Evolutionary conservation across 768 basidiomycete species (phyloP).

Genomic region (Tulasnella sp.): DNA sequence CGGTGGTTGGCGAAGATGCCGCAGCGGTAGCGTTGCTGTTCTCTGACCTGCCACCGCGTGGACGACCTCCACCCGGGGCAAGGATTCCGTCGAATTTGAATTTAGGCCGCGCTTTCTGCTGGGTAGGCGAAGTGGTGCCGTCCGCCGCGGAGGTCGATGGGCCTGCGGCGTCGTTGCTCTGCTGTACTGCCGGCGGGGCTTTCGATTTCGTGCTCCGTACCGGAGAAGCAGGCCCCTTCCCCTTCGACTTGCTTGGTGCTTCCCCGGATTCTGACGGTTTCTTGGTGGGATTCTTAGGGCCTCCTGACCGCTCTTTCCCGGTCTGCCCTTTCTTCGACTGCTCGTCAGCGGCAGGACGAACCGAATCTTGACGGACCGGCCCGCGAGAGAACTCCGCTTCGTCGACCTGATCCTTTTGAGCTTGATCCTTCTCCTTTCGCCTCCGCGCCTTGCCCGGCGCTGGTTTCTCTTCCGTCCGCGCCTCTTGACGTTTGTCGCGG

Average conservation of each 20-base stretch:
- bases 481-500: constrained; percentile 70
- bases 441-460: constrained; percentile 42
- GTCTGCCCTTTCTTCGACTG: constrained; percentile 19
- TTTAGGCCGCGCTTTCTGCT: constrained; percentile 64
- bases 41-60: not conserved
- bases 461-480: not conserved
- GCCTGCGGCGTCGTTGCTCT: constrained; percentile 3
- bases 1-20: not conserved
- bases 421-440: constrained; percentile 47
- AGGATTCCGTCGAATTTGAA: constrained; percentile 76
- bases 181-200: constrained; percentile 36
- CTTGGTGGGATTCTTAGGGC: constrained; percentile 21
- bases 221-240: constrained; percentile 9
- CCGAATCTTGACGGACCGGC: not conserved
- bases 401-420: not conserved
- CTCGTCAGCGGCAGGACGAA: constrained; percentile 28
- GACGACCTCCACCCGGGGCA: constrained; percentile 40
- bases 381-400: constrained; percentile 30
- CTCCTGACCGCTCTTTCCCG: constrained; percentile 34
- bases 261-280: constrained; percentile 11
- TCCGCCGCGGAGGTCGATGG: constrained; percentile 7
- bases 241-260: constrained; percentile 35
- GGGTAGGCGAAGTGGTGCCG: constrained; percentile 52
- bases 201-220: not conserved
- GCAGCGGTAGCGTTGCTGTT: not conserved